Evolutionary conservation across 169 alveolate genomes (phyloP), one percentile per base, ranked within the genome.

Genomic region (Eimeria falciformis): DNA sequence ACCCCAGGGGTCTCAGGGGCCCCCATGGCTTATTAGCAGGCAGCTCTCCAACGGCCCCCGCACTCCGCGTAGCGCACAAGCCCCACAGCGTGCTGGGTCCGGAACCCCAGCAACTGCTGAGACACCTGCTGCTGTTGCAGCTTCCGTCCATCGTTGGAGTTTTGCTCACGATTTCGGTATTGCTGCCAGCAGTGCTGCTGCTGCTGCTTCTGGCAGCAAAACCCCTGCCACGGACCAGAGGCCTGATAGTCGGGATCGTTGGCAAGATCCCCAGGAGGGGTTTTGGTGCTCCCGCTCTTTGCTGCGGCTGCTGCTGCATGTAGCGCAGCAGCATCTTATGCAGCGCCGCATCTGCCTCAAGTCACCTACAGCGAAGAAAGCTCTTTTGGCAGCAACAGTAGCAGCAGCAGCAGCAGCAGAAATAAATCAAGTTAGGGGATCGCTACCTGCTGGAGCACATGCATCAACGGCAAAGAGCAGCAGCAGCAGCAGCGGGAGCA

Each of bases 251-350:
- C 33, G 17, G 12, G 73, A n/a, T 27, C 17, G 5, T 25, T 0
- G 21, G 50, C 18, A 25, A 50, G 73, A 78, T 47, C 87, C 37
- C 23, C 87, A 65, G 53, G 73, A 81, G 37, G 89, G 89, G 56
- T 81, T 81, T 55, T 29, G 77, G 58, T 81, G 89, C 27, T 81
- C 89, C 45, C 89, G 89, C 25, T 81, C 89, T 33, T 17, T 81
- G 55, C 77, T 81, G 53, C 89, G 89, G 40, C 89, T 81, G 71
- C 77, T 81, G 89, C 58, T 81, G 89, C 89, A 81, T 12, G 56
- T 81, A 3, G 89, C 75, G 6, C 89, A 81, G 89, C 89, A 81
- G 77, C 89, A 81, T 47, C 55, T 81, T 50, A 71, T 81, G 77
- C 89, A 81, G 75, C 89, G 37, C 45, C 89, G 89, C 33, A 55